A percentile compares a stretch with the other conserved stretches of the same genome.
These are phyloP conservation scores for Pyrenula massariospora DNA, from an alignment of 495 filamentous ascomycete species.

Conservation along the genomic window DNA sequence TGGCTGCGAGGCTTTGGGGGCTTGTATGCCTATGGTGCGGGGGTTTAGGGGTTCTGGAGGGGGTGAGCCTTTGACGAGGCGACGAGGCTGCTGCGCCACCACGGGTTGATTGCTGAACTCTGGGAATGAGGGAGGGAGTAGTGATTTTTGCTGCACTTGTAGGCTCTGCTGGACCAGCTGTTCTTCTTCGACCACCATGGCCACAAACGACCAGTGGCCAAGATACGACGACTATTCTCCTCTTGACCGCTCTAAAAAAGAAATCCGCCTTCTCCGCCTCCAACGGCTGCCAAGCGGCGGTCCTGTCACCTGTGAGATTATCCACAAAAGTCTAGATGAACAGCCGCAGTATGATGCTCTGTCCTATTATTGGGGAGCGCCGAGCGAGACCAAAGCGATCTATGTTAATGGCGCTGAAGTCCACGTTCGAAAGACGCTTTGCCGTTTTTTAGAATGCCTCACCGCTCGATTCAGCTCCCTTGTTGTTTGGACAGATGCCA, in stretches of 20 bases:
- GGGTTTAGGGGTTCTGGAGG: too few relatives aligned
- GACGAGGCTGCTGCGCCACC: too few relatives aligned
- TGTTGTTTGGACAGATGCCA: not conserved
- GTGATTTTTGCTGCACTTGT: too few relatives aligned
- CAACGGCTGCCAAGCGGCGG: not conserved
- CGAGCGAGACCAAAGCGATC: not conserved
- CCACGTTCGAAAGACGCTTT: not conserved
- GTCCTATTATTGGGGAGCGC: not conserved
- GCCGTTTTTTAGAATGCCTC: not conserved
- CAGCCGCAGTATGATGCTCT: slow-evolving; percentile 1
- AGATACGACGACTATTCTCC: not conserved
- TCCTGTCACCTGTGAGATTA: not conserved
- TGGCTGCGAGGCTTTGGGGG: too few relatives aligned
- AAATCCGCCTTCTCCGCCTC: not conserved
- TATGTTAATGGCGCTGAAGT: not conserved
- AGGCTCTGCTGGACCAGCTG: too few relatives aligned
- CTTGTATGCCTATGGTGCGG: too few relatives aligned
- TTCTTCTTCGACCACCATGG: too few relatives aligned
- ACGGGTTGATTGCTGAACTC: too few relatives aligned
- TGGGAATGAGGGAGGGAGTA: too few relatives aligned
- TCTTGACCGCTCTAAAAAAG: not conserved
- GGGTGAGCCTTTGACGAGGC: too few relatives aligned
- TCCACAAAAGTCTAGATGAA: not conserved
- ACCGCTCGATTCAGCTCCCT: not conserved
- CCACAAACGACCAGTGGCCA: not conserved